Percentiles rank a stretch among this genome's conserved stretches.
These are phyloP conservation scores for Sanghuangporus weigelae DNA, from an alignment of 1,284 basidiomycete genomes.

Conservation along the genomic window DNA sequence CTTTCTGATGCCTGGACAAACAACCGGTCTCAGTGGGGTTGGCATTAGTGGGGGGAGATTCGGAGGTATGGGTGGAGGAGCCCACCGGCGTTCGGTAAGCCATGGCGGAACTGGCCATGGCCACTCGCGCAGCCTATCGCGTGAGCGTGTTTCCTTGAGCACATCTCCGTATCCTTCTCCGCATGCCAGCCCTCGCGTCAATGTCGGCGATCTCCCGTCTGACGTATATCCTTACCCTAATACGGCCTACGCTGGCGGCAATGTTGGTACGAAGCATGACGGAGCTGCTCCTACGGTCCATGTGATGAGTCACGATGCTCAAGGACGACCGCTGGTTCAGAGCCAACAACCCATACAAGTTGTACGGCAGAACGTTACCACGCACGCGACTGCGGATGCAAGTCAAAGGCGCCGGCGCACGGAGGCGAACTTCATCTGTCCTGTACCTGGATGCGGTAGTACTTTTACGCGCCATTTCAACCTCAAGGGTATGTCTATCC, in stretches of 20 bases:
- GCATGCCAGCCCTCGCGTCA: slow-evolving; percentile 39
- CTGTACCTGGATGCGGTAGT: slow-evolving; percentile 72
- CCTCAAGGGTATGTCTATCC: slow-evolving; percentile 56
- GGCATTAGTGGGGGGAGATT: background rate
- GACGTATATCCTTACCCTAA: slow-evolving; percentile 19
- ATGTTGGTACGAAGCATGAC: slow-evolving; percentile 19
- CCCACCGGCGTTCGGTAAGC: slow-evolving; percentile 52
- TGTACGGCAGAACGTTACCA: slow-evolving; percentile 62
- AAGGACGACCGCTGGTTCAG: slow-evolving; percentile 18
- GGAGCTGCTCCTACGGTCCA: slow-evolving; percentile 15
- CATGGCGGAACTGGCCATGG: slow-evolving; percentile 36
- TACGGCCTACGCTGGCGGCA: slow-evolving; percentile 7
- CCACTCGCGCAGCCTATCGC: slow-evolving; percentile 28
- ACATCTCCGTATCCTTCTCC: slow-evolving; percentile 55
- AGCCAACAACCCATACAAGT: slow-evolving; percentile 25
- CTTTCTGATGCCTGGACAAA: slow-evolving; percentile 9
- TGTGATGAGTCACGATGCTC: slow-evolving; percentile 21
- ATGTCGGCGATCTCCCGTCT: slow-evolving; percentile 22
- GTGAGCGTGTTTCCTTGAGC: slow-evolving; percentile 27
- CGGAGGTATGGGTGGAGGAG: slow-evolving; percentile 2
- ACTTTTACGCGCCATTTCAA: slow-evolving; percentile 83
- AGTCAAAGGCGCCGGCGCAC: slow-evolving; percentile 68
- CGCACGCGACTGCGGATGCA: slow-evolving; percentile 67
- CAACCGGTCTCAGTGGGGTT: background rate
- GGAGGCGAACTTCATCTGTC: slow-evolving; percentile 69